These are phyloP conservation scores for Tillandsia fasciculata DNA, from an alignment of 176 grass and related monocot species.

Conservation along the genomic window DNA sequence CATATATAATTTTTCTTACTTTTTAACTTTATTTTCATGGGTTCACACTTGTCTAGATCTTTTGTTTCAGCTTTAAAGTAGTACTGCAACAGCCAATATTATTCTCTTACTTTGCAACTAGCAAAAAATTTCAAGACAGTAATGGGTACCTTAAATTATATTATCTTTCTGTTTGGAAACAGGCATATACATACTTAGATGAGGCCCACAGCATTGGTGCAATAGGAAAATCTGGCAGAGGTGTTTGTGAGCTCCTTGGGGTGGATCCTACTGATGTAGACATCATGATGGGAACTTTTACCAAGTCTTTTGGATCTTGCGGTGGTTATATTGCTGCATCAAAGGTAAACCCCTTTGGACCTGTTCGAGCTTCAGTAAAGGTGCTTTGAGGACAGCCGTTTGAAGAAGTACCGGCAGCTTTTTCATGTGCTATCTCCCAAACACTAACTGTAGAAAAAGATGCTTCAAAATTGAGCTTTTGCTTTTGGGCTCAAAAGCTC, in stretches of 20 bases:
- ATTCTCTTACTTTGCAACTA: too few relatives aligned
- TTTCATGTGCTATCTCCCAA: too few relatives aligned
- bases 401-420: too few relatives aligned
- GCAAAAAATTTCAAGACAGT: background rate
- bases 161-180: constrained; percentile 12
- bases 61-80: background rate
- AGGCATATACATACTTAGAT: constrained; percentile 84
- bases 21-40: background rate
- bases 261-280: constrained; percentile 69
- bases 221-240: constrained; percentile 64
- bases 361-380: too few relatives aligned
- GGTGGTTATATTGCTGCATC: constrained; percentile 89
- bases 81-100: too few relatives aligned
- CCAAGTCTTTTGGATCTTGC: constrained; percentile 77
- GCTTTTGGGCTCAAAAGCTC: too few relatives aligned
- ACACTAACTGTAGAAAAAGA: background rate
- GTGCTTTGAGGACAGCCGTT: too few relatives aligned
- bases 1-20: constrained; percentile 11
- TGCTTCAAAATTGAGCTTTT: too few relatives aligned
- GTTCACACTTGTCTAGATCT: background rate
- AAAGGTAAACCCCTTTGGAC: constrained; percentile 28
- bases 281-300: constrained; percentile 94
- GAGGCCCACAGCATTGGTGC: constrained; percentile 83
- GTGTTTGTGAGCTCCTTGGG: constrained; percentile 78
- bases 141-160: constrained; percentile 7